Percentiles rank a stretch among this genome's conserved stretches.
Evolutionary conservation across 305 asterid species (phyloP).

Genomic region (Solanum aculeatissimum): DNA sequence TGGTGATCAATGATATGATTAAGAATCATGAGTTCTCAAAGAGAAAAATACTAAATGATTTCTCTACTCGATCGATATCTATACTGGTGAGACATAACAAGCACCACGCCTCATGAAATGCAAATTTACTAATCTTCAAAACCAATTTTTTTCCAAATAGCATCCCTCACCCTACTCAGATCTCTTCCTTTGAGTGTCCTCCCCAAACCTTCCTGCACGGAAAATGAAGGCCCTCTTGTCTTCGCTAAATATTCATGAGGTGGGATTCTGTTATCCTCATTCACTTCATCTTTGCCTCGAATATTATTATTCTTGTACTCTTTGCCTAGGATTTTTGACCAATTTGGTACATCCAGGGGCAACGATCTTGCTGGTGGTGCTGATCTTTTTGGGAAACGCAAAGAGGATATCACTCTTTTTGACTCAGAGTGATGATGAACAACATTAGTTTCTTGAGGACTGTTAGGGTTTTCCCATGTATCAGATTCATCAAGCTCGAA

Average conservation of each 20-base stretch:
- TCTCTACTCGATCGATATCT: too few species aligned
- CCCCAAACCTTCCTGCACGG: constrained; percentile 51
- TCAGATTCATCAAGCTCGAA: constrained; percentile 41
- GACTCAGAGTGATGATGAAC: not conserved
- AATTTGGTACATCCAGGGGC: constrained; percentile 45
- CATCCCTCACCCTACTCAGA: constrained; percentile 51
- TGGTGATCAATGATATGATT: too few species aligned
- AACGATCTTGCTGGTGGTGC: constrained; percentile 6
- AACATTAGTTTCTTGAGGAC: not conserved
- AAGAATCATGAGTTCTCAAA: too few species aligned
- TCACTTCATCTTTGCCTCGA: constrained; percentile 14
- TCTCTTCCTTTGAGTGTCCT: constrained; percentile 61
- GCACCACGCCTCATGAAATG: not conserved
- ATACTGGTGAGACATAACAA: too few species aligned
- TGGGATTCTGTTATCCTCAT: constrained; percentile 22
- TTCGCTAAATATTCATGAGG: constrained; percentile 54
- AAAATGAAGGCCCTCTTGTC: constrained; percentile 33
- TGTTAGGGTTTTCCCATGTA: constrained; percentile 7
- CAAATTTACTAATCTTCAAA: constrained; percentile 26
- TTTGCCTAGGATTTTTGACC: constrained; percentile 38
- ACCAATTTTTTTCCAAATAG: constrained; percentile 49
- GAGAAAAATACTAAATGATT: too few species aligned
- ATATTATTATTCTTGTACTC: constrained; percentile 23
- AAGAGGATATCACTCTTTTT: not conserved
- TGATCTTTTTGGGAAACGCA: not conserved